Evolutionary conservation across 2,329 filamentous ascomycete genomes (phyloP), one percentile per base, ranked within the genome.

Genomic region (Botrytis deweyae): DNA sequence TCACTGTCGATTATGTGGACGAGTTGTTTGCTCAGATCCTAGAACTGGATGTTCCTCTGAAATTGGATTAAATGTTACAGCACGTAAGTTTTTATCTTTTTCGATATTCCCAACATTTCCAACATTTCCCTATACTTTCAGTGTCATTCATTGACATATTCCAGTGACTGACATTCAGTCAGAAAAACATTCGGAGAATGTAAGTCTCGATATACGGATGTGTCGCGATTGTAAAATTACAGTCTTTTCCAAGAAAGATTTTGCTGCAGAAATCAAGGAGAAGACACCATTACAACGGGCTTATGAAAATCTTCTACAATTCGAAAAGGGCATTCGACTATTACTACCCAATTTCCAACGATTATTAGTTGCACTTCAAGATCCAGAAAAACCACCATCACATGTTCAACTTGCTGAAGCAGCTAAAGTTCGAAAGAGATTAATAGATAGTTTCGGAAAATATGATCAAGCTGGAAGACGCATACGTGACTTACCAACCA

Each of bases 1-100:
- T 82, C 96, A 99, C 82, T 99, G 96, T 83, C 89, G 96, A 72
- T 91, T 97, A 83, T 99, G 96, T 79, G 96, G 96, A 5, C 89
- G 92, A 62, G 94, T 99, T 0, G 94, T 99, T 0, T 99, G 96
- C 81, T 94, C 94, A 20, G 96, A 99, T 82, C 89, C 89, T 0
- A 88, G 89, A 73, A 99, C 96, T 0, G 90, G 84, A 5, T 99
- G 96, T 82, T 99, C 96, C 0, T 89, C 86, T 14, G 93, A 97
- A 78, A 87, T 99, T 71, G 93, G 91, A 7, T 84, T 99, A 62
- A 93, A 92, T 79, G 91, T 98, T 29, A 86, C 91, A 80, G 84
- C 88, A 80, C 84, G 89, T 90, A 86, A 82, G 88, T 83, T 76
- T 14, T n/a, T 5, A 40, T 29, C 64, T 38, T n/a, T 55, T 63